These are phyloP conservation scores for Trichocladium uniseriatum DNA, from an alignment of 495 filamentous ascomycete species.

Conservation along the genomic window DNA sequence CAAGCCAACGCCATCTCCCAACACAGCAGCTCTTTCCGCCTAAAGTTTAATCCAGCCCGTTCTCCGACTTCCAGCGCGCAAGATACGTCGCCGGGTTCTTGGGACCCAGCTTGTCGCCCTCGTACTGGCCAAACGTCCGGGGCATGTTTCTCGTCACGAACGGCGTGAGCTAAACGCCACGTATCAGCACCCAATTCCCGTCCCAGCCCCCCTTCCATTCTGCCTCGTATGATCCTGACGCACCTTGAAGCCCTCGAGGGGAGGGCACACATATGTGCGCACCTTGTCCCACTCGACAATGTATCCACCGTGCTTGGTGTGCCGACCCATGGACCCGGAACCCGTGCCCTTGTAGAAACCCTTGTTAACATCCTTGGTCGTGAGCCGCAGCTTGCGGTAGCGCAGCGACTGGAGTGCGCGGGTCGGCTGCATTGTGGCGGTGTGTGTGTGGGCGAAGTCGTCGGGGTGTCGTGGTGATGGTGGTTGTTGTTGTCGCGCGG, in stretches of 20 bases:
- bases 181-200: background rate
- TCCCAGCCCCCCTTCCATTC: no score
- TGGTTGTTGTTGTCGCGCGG: background rate
- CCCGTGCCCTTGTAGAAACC: constrained; percentile 96
- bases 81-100: constrained; percentile 53
- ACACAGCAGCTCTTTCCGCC: background rate
- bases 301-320: constrained; percentile 80
- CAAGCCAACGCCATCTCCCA: background rate
- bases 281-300: constrained; percentile 76
- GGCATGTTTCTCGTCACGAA: constrained; percentile 65
- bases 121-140: constrained; percentile 40
- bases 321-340: constrained; percentile 73
- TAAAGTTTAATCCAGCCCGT: constrained; percentile 51
- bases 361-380: constrained; percentile 84
- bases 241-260: constrained; percentile 64
- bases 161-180: constrained; percentile 63
- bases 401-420: constrained; percentile 52
- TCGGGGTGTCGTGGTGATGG: background rate
- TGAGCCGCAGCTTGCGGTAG: constrained; percentile 60
- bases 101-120: constrained; percentile 38
- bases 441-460: background rate
- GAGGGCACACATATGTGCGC: constrained; percentile 77
- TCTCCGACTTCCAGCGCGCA: constrained; percentile 58
- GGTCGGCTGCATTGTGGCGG: constrained; percentile 56
- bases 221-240: constrained; percentile 18